These are phyloP conservation scores for Pulicaria dysenterica DNA, from an alignment of 129 eudicot genomes.

Conservation along the genomic window DNA sequence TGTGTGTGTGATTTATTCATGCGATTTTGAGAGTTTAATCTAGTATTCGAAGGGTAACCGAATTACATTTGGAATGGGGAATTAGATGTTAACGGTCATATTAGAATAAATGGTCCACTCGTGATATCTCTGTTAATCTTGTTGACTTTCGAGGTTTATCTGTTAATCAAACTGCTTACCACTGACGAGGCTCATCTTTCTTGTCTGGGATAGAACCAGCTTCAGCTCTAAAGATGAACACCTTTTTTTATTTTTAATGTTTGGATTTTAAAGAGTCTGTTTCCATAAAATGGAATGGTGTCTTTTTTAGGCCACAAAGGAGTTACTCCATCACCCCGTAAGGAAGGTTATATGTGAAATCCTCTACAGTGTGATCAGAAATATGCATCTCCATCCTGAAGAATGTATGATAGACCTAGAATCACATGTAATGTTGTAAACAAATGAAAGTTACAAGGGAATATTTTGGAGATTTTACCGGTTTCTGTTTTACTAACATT, in stretches of 20 bases:
- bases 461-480: neutral
- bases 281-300: neutral
- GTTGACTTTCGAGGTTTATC: conserved; percentile 11
- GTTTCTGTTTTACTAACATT: neutral
- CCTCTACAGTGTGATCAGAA: neutral
- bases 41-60: neutral
- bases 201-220: neutral
- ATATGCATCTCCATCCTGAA: neutral
- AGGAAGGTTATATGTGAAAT: neutral
- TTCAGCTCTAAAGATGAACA: neutral
- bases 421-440: neutral
- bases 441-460: neutral
- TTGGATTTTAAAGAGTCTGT: neutral
- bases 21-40: neutral
- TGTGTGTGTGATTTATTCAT: neutral
- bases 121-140: conserved; percentile 8
- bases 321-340: neutral
- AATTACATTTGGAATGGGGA: conserved; percentile 16
- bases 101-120: conserved; percentile 7
- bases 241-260: neutral
- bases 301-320: neutral
- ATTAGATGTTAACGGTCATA: neutral
- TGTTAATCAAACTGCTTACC: neutral
- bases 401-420: neutral
- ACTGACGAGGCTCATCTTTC: neutral